Evolutionary conservation across 108 stramenopile species (phyloP).

Genomic region (Mediolabrus comicus): DNA sequence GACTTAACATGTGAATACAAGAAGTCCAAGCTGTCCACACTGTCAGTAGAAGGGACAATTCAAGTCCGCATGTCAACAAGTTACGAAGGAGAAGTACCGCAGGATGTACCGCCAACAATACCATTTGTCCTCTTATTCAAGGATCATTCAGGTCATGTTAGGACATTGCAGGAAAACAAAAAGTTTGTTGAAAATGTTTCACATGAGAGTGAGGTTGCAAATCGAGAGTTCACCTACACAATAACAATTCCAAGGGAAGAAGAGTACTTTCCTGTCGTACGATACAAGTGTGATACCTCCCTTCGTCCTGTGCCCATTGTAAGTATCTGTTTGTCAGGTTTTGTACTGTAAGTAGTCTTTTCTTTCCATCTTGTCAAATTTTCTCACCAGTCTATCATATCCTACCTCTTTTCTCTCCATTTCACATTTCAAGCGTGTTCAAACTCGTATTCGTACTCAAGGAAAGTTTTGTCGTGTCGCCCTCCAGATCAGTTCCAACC

Average conservation of each 20-base stretch:
- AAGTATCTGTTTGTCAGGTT: constrained; percentile 33
- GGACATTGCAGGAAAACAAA: constrained; percentile 74
- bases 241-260: constrained; percentile 71
- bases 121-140: constrained; percentile 69
- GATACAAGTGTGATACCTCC: constrained; percentile 72
- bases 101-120: constrained; percentile 7
- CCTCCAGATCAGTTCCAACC: constrained; percentile 87
- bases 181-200: constrained; percentile 58
- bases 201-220: constrained; percentile 22
- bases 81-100: constrained; percentile 11
- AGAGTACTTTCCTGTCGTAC: constrained; percentile 77
- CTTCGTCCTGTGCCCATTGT: constrained; percentile 87
- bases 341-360: neutral
- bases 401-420: constrained; percentile 2
- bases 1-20: constrained; percentile 87
- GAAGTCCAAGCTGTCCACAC: constrained; percentile 68
- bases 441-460: constrained; percentile 69
- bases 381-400: neutral
- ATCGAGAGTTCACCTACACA: constrained; percentile 50
- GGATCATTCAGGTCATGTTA: constrained; percentile 72
- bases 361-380: neutral
- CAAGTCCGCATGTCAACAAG: constrained; percentile 50
- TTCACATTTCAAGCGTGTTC: constrained; percentile 81
- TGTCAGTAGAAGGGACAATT: constrained; percentile 76
- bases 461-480: constrained; percentile 70